Percentiles rank a stretch among this genome's conserved stretches.
These are phyloP conservation scores for Monosporascus sp. DNA, from an alignment of 2,329 filamentous ascomycete genomes.

Conservation along the genomic window DNA sequence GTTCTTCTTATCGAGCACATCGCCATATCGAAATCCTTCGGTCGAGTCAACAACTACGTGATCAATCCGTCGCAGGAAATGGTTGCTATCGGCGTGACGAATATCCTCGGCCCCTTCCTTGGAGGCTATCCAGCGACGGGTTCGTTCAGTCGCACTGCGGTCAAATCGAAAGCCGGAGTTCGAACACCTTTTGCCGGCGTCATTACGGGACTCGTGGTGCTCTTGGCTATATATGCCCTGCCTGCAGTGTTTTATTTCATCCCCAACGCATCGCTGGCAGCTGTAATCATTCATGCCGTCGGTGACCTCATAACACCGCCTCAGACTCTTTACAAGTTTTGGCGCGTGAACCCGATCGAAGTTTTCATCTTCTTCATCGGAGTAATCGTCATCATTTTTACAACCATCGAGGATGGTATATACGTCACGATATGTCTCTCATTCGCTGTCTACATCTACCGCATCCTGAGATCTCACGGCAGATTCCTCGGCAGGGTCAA, in stretches of 20 bases:
- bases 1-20: conserved; percentile 97
- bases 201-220: conserved; percentile 78
- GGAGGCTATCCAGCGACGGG: conserved; percentile 90
- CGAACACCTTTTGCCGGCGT: conserved; percentile 86
- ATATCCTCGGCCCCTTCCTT: conserved; percentile 85
- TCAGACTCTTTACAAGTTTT: conserved; percentile 91
- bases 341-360: conserved; percentile 86
- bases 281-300: conserved; percentile 93
- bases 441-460: conserved; percentile 73
- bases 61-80: conserved; percentile 96
- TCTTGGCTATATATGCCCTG: conserved; percentile 85
- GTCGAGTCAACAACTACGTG: conserved; percentile 90
- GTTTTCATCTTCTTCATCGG: conserved; percentile 90
- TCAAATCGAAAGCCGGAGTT: conserved; percentile 95
- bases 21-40: conserved; percentile 95
- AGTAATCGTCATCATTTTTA: conserved; percentile 85
- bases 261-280: conserved; percentile 72
- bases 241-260: conserved; percentile 93
- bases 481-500: conserved; percentile 79
- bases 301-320: conserved; percentile 88
- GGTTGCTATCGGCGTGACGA: conserved; percentile 87
- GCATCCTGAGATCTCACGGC: conserved; percentile 76
- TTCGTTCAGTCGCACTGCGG: conserved; percentile 93
- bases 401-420: conserved; percentile 84
- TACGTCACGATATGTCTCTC: conserved; percentile 81